phyloP scores from a whole-genome alignment of 768 basidiomycete genomes.

The Russula compacta region DNA sequence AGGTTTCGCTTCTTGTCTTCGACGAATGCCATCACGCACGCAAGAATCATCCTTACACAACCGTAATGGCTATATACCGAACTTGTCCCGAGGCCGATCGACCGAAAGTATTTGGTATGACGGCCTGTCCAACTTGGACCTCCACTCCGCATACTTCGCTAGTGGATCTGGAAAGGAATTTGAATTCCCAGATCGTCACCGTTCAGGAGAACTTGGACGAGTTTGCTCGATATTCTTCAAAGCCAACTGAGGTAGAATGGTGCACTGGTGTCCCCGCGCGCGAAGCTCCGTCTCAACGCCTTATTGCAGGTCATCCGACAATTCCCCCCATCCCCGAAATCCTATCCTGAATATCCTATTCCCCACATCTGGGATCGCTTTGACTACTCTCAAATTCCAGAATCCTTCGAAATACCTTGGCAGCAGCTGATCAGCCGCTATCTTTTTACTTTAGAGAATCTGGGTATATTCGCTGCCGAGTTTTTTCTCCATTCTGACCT shows the following conservation, averaged over 20 bases:
- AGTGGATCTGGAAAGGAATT: constrained; percentile 51
- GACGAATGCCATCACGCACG: constrained; percentile 51
- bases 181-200: constrained; percentile 67
- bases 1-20: constrained; percentile 51
- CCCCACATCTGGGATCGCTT: constrained; percentile 49
- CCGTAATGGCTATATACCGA: constrained; percentile 51
- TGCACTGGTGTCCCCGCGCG: not conserved
- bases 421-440: constrained; percentile 55
- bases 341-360: constrained; percentile 45
- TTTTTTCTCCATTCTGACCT: constrained; percentile 58
- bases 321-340: constrained; percentile 33
- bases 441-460: constrained; percentile 45
- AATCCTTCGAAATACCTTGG: constrained; percentile 42
- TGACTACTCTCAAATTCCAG: constrained; percentile 29
- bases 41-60: constrained; percentile 50
- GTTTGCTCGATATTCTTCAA: constrained; percentile 49
- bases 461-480: constrained; percentile 72
- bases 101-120: constrained; percentile 92
- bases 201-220: constrained; percentile 65
- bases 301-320: constrained; percentile 9
- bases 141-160: constrained; percentile 58
- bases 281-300: not conserved
- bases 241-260: constrained; percentile 51
- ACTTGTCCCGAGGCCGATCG: constrained; percentile 33
- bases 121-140: constrained; percentile 85